phyloP scores from a whole-genome alignment of 2,329 filamentous ascomycete genomes.

The Elsinoe fawcettii region DNA sequence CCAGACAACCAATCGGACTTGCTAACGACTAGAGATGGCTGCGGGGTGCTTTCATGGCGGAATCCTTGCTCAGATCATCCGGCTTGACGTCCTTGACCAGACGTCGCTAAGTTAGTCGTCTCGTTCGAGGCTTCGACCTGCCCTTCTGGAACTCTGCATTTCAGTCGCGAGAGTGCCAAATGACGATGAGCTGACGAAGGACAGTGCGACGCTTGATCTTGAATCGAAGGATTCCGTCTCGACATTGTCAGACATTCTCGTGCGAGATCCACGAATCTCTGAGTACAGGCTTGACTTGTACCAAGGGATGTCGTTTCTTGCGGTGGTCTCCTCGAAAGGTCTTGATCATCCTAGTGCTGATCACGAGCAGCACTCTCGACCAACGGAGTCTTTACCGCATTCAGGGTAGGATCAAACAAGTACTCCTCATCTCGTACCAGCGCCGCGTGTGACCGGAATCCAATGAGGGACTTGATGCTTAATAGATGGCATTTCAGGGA shows the following conservation, averaged over 20 bases:
- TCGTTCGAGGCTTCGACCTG: background rate
- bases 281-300: too few species aligned
- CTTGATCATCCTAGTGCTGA: background rate
- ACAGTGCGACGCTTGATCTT: background rate
- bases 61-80: background rate
- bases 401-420: constrained; percentile 3
- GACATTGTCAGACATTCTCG: too few species aligned
- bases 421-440: background rate
- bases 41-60: background rate
- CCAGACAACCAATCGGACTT: background rate
- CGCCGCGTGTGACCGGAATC: background rate
- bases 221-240: background rate
- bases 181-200: background rate
- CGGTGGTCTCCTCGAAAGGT: background rate
- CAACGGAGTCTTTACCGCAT: background rate
- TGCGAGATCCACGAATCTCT: too few species aligned
- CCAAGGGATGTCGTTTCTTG: background rate
- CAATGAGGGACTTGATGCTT: background rate
- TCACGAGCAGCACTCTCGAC: background rate
- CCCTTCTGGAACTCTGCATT: constrained; percentile 4
- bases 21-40: background rate
- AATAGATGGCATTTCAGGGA: constrained; percentile 2
- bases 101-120: background rate
- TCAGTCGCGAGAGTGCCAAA: background rate
- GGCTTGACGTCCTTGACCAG: too few species aligned